Evolutionary conservation across 1,139 yeast genomes (phyloP), one percentile per base, ranked within the genome.

Genomic region (Candida mesenterica): DNA sequence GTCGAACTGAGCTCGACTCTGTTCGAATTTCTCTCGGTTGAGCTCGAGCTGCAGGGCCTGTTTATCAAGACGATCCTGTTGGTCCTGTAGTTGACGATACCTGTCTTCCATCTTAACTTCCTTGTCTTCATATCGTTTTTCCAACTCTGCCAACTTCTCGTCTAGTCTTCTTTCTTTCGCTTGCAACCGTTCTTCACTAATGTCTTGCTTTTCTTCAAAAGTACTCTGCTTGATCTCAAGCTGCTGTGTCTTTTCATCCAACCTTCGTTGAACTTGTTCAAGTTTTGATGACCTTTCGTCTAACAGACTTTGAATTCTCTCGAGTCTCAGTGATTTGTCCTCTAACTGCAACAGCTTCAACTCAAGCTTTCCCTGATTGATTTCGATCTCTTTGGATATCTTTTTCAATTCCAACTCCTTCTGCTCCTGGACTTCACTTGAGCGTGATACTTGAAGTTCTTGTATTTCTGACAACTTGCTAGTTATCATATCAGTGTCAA

Each of bases 291-390:
- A 24, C 18, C 28, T 33, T 13, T 30, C 32, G 5, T 33, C 36
- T 3, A 17, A 24, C 15, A 26, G 31, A 14, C 9, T 14, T 24
- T 24, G 26, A 10, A 24, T 24, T 14, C 12, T 24, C 12, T 10
- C 26, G 5, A 24, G 5, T 10, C 9, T 10, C 12, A 32, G 20
- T 22, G 22, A 22, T 12, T 32, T 32, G 10, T 29, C 35, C 8
- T 32, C 35, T 3, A 17, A 24, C 15, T 32, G 31, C 8, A n/a
- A n/a, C n/a, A 31, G 24, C n/a, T 31, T 28, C 18, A 25, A 4
- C 4, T 25, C 28, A 14, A 25, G 15, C 17, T 25, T 25, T 14
- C 14, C 28, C 4, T 12, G 16, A 5, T 24, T 7, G 14, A 5
- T 5, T 25, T 25, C 15, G 17, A 25, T 25, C 15, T 14, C 17